phyloP scores from a whole-genome alignment of 73 alveolate species.

The Paraurostyla sp. region DNA sequence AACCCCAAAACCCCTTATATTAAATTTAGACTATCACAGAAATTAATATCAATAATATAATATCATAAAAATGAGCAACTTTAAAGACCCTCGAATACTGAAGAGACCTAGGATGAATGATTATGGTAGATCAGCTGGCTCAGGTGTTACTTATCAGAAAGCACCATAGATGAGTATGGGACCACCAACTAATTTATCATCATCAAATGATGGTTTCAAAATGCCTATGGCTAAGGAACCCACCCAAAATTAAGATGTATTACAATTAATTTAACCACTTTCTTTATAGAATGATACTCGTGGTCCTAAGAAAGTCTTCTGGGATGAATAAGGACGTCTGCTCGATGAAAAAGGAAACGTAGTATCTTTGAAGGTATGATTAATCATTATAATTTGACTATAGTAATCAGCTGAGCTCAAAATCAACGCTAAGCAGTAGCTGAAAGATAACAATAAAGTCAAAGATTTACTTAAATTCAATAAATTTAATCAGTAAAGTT shows the following conservation, averaged over 20 bases:
- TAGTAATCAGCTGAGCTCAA: constrained; percentile 53
- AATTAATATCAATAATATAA: too few relatives aligned
- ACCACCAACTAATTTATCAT: background rate
- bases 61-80: background rate
- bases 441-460: constrained; percentile 31
- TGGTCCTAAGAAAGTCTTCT: constrained; percentile 34
- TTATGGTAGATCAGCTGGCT: background rate
- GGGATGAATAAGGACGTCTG: constrained; percentile 40
- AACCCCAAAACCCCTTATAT: background rate
- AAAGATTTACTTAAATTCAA: constrained; percentile 32
- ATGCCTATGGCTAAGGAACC: background rate
- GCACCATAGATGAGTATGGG: background rate
- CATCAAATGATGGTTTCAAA: constrained; percentile 4
- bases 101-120: background rate
- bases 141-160: background rate
- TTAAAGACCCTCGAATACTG: constrained; percentile 22
- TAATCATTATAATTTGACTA: background rate
- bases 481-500: constrained; percentile 18
- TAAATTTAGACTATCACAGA: background rate
- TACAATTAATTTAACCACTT: background rate
- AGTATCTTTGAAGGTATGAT: constrained; percentile 11
- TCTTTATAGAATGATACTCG: background rate
- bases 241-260: background rate
- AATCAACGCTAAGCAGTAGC: constrained; percentile 21
- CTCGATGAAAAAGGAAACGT: constrained; percentile 55